Evolutionary conservation across 768 basidiomycete genomes (phyloP), one percentile per base, ranked within the genome.

Genomic region (Tulasnella sp.): DNA sequence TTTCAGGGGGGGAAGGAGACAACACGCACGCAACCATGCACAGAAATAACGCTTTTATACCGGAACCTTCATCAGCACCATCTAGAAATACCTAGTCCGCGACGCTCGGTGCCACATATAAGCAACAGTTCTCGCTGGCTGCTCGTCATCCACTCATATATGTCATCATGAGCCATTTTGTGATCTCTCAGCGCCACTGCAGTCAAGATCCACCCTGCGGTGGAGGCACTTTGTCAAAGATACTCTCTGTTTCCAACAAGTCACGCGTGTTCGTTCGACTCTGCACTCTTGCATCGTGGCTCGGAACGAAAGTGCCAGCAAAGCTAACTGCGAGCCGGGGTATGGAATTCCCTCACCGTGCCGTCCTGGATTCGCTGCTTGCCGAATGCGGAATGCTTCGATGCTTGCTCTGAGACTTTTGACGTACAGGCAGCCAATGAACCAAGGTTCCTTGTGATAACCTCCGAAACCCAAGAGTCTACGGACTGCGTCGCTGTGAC

Each of bases 171-270:
- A 64, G 60, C 20, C 60, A 3, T n/a, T 64, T 64, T 64, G 60
- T 64, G 60, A 64, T 64, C 60, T 24, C 60, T n/a, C 60, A 28
- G 60, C 60, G n/a, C 60, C 60, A 64, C 60, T 28, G n/a, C 60
- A 64, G 31, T 28, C n/a, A 58, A 22, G 60, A 64, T 64, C 60
- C 60, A 64, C 60, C 42, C 42, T 31, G 24, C 14, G 60, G 60
- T 64, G 60, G 60, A 64, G 60, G 60, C 60, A 64, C 60, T 64
- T 64, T 64, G 60, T 64, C 60, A 64, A 64, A 64, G 16, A 28
- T 12, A 22, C 48, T 20, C 48, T 50, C 22, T 7, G 48, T 64
- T 16, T 50, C 48, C 60, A 24, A 64, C 60, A n/a, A 31, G 60
- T 64, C 60, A 64, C 31, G 31, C 6, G 24, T 28, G n/a, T 3